Evolutionary conservation across 1,139 yeast genomes (phyloP).

Genomic region (Blastobotrys serpentis): DNA sequence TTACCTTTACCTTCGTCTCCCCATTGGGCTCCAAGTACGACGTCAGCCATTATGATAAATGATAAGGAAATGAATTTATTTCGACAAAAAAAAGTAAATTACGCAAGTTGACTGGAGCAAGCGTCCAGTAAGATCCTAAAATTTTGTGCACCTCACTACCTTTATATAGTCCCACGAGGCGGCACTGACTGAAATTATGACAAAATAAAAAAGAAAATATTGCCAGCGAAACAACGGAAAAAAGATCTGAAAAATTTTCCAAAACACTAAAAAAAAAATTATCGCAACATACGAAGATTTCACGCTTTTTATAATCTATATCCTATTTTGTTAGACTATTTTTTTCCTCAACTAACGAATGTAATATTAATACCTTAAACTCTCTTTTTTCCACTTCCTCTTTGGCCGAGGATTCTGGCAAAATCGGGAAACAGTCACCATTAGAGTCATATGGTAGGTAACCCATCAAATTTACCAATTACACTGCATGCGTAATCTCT

Average conservation of each 20-base stretch:
- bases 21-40: conserved; percentile 98
- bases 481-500: neutral
- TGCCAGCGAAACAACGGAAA: neutral
- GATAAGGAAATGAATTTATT: conserved; percentile 8
- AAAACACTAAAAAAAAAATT: neutral
- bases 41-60: conserved; percentile 63
- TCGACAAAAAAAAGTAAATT: conserved; percentile 10
- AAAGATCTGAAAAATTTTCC: no score
- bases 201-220: conserved; percentile 6
- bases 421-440: conserved; percentile 1
- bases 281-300: neutral
- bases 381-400: no score
- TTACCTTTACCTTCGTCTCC: conserved; percentile 99
- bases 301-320: no score
- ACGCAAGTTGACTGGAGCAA: conserved; percentile 20
- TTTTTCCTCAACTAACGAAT: no score
- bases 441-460: neutral
- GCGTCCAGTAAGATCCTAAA: conserved; percentile 24
- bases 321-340: no score
- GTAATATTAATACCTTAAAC: no score
- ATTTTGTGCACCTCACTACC: conserved; percentile 8
- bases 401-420: no score
- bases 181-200: no score
- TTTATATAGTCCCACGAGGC: conserved; percentile 11
- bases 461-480: neutral